phyloP scores from a whole-genome alignment of 2,329 filamentous ascomycete genomes.

The Talaromyces sp. region DNA sequence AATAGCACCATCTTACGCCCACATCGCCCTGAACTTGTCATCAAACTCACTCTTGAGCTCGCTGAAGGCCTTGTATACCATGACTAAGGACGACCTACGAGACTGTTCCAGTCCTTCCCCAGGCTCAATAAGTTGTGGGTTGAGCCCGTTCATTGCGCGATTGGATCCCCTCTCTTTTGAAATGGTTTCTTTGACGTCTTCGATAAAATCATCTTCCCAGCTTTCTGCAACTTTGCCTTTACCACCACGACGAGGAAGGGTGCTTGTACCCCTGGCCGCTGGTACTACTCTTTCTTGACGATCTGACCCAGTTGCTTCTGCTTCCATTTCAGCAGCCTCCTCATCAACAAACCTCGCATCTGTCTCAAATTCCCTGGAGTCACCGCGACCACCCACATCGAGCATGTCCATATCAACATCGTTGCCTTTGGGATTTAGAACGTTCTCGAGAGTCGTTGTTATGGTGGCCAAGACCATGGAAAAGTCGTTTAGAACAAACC shows the following conservation, averaged over 20 bases:
- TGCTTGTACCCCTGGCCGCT: neutral
- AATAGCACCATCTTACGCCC: neutral
- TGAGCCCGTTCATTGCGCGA: neutral
- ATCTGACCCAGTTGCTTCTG: neutral
- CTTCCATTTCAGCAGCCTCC: neutral
- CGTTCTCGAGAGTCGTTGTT: neutral
- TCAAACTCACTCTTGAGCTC: neutral
- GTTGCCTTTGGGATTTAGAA: neutral
- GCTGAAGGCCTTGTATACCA: neutral
- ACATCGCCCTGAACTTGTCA: neutral
- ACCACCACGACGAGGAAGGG: neutral
- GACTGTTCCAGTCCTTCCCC: neutral
- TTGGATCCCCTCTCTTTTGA: neutral
- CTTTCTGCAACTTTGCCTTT: neutral
- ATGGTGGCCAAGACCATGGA: constrained; percentile 8
- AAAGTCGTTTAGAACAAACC: constrained; percentile 14
- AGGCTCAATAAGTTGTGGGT: neutral
- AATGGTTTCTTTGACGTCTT: neutral
- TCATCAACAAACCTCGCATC: neutral
- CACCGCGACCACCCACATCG: neutral
- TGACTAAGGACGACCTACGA: neutral
- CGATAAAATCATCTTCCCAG: neutral
- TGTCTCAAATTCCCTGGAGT: neutral
- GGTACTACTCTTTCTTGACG: neutral
- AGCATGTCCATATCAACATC: neutral